Base-by-base conservation (phyloP, 805 yeast genomes). In the Spathaspora hagerdaliae region DNA sequence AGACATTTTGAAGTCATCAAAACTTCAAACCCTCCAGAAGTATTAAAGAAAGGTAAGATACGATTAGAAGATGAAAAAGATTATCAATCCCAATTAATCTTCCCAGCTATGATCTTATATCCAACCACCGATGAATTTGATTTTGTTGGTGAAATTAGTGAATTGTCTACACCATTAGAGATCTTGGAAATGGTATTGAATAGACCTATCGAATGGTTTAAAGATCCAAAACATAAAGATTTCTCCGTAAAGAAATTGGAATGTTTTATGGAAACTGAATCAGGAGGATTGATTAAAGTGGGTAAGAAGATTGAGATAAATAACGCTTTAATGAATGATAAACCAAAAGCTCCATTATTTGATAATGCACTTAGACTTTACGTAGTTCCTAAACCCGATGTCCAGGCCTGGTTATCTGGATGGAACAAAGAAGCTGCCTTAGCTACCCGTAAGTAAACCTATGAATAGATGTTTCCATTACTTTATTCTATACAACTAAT, bases 91-190 rank as follows among this genome's bases (percentile, higher is more conserved):
- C 91, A 87, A 57, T 67, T 92, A 39, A 74, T 85, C n/a, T 75
- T 89, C 53, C 96, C 97, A 0, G 85, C 91, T 0, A 72, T 85
- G 70, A 70, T 88, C 3, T 63, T 91, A 46, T 92, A 89, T 55
- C 97, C 98, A 19, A 78, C 90, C 1, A 80, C 79, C 4, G 85
- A 85, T 61, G 94, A 88, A 60, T 87, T 89, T 54, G 97, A 92
- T 62, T 83, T 83, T 54, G 71, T 92, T 35, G 86, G 82, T 1
- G 83, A 82, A 49, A 77, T 85, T 6, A 80, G 92, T 48, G 97
- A 90, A 63, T 65, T 82, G 33, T 73, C 83, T 1, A 77, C 92
- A 0, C 81, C 92, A 0, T 57, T 63, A 5, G 94, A 86, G 34
- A 57, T 87, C 9, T 60, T 89, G 49, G 78, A 77, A 31, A 60